Percentiles rank a stretch among this genome's conserved stretches.
These are phyloP conservation scores for Vickermania ingenoplastis DNA, from an alignment of 208 protist genomes.

Conservation along the genomic window DNA sequence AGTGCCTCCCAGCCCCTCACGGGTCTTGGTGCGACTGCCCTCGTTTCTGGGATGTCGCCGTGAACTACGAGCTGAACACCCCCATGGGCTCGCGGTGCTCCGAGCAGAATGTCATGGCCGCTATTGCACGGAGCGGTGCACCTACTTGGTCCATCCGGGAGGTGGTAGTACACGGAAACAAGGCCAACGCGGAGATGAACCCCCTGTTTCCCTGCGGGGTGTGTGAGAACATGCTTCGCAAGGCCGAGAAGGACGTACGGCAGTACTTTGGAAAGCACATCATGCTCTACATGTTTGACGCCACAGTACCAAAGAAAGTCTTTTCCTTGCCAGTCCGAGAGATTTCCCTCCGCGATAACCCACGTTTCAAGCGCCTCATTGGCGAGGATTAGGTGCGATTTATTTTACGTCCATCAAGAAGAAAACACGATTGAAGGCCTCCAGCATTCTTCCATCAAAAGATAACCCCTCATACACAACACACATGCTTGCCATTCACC, in stretches of 20 bases:
- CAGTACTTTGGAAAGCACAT: conserved; percentile 58
- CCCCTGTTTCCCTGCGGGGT: conserved; percentile 87
- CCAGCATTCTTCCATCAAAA: too few species aligned
- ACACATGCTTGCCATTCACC: too few species aligned
- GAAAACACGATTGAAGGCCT: too few species aligned
- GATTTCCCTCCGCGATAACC: conserved; percentile 67
- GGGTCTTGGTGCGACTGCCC: conserved; percentile 69
- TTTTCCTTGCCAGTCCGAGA: conserved; percentile 73
- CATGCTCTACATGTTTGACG: conserved; percentile 86
- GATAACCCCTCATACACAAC: too few species aligned
- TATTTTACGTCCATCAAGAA: conserved; percentile 5
- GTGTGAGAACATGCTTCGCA: conserved; percentile 87
- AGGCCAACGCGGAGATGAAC: conserved; percentile 58
- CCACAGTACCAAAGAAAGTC: conserved; percentile 56
- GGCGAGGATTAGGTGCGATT: conserved; percentile 36
- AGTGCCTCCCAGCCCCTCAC: conserved; percentile 8
- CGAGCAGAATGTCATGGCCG: conserved; percentile 85
- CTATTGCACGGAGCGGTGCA: conserved; percentile 61
- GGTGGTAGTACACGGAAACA: conserved; percentile 76
- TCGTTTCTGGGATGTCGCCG: conserved; percentile 52
- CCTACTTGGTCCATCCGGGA: conserved; percentile 75
- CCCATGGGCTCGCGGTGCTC: conserved; percentile 84
- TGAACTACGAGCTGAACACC: conserved; percentile 89
- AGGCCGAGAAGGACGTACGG: conserved; percentile 65
- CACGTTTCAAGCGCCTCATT: conserved; percentile 72